These are phyloP conservation scores for Collybia sordida DNA, from an alignment of 768 basidiomycete species.

Conservation along the genomic window DNA sequence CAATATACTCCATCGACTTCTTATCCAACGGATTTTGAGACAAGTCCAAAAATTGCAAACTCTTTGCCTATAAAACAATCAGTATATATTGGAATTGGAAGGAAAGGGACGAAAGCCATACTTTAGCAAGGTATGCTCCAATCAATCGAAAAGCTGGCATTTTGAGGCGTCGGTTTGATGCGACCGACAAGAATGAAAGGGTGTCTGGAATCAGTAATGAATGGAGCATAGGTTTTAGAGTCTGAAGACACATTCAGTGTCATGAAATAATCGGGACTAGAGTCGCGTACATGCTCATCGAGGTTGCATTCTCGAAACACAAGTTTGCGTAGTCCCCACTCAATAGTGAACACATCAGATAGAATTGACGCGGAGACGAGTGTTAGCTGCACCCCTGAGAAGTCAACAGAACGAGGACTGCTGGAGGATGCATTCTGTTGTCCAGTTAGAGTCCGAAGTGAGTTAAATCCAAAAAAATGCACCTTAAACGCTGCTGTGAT, in stretches of 20 bases:
- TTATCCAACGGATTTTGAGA: slow-evolving; percentile 87
- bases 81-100: background rate
- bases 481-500: slow-evolving; percentile 69
- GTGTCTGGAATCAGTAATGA: slow-evolving; percentile 82
- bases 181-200: slow-evolving; percentile 80
- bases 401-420: slow-evolving; percentile 70
- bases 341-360: slow-evolving; percentile 88
- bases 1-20: slow-evolving; percentile 79
- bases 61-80: slow-evolving; percentile 54
- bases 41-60: slow-evolving; percentile 84
- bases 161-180: slow-evolving; percentile 84
- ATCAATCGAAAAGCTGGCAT: slow-evolving; percentile 73
- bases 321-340: slow-evolving; percentile 89
- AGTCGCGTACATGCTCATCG: slow-evolving; percentile 66
- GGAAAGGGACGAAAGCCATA: slow-evolving; percentile 20
- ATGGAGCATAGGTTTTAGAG: slow-evolving; percentile 87
- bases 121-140: slow-evolving; percentile 79
- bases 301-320: slow-evolving; percentile 86
- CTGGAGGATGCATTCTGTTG: slow-evolving; percentile 50
- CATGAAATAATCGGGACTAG: background rate
- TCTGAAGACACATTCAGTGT: slow-evolving; percentile 35
- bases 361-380: slow-evolving; percentile 72
- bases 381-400: slow-evolving; percentile 79
- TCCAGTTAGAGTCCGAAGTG: background rate
- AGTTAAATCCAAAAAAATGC: slow-evolving; percentile 33